Evolutionary conservation across 306 rosid genomes (phyloP).

Genomic region (Geum urbanum): DNA sequence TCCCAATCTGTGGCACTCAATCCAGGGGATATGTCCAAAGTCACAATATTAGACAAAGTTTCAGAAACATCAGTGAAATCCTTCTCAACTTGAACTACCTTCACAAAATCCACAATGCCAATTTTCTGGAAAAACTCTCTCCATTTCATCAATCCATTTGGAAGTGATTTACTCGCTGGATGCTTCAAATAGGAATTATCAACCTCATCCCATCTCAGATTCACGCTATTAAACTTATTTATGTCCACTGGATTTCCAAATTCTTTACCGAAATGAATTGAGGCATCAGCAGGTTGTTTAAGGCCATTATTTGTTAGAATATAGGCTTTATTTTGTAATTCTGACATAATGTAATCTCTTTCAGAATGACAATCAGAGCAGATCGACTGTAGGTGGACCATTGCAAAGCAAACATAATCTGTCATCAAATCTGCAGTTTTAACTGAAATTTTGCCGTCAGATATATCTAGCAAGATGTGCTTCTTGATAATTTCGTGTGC

Average conservation of each 20-base stretch:
- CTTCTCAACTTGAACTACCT: constrained; percentile 62
- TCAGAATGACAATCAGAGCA: constrained; percentile 65
- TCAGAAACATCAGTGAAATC: constrained; percentile 44
- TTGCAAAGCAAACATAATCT: constrained; percentile 77
- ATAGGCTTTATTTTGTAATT: constrained; percentile 48
- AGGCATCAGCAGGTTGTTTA: constrained; percentile 57
- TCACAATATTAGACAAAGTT: constrained; percentile 35
- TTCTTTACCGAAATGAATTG: constrained; percentile 72
- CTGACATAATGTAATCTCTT: constrained; percentile 58
- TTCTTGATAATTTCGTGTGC: constrained; percentile 80
- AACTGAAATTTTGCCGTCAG: constrained; percentile 36
- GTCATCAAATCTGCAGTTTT: constrained; percentile 51
- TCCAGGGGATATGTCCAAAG: constrained; percentile 61
- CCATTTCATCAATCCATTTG: constrained; percentile 58
- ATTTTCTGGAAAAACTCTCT: constrained; percentile 75
- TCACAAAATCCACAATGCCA: constrained; percentile 73
- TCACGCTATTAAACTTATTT: constrained; percentile 46
- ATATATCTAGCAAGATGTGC: constrained; percentile 72
- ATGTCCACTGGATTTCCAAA: constrained; percentile 68
- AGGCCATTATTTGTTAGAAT: constrained; percentile 72
- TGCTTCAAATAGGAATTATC: constrained; percentile 65
- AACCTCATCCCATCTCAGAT: constrained; percentile 75
- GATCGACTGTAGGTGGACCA: constrained; percentile 68
- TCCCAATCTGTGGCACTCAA: constrained; percentile 76
- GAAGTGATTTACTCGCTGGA: constrained; percentile 53